These are phyloP conservation scores for Euphrasia confusa DNA, from an alignment of 257 asterid species.

Conservation along the genomic window DNA sequence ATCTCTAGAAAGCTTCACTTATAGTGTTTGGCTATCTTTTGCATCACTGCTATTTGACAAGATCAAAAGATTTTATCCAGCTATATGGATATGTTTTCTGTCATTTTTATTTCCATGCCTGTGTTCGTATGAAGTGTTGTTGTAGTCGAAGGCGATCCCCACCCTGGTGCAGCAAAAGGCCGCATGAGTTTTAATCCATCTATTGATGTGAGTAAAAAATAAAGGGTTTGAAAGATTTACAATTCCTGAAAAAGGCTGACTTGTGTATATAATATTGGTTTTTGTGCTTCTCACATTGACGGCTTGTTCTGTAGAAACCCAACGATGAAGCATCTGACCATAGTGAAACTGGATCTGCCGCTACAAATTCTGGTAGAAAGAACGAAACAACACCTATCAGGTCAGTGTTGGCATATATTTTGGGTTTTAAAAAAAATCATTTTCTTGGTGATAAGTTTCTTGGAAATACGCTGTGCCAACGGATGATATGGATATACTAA, in stretches of 20 bases:
- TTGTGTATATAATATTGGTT: neutral
- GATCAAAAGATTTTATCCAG: neutral
- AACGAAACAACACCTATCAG: constrained; percentile 37
- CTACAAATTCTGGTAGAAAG: constrained; percentile 49
- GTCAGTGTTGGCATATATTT: constrained; percentile 30
- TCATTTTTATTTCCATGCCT: constrained; percentile 18
- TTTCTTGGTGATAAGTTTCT: neutral
- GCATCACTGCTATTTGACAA: neutral
- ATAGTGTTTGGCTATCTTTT: neutral
- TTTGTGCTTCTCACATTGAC: constrained; percentile 29
- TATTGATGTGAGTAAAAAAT: constrained; percentile 76
- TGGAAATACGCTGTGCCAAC: neutral
- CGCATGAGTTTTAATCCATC: constrained; percentile 95
- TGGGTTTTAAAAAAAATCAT: constrained; percentile 4
- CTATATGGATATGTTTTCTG: neutral
- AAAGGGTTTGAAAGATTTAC: constrained; percentile 20
- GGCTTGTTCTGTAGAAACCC: constrained; percentile 56
- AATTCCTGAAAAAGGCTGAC: neutral
- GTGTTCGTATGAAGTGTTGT: constrained; percentile 58
- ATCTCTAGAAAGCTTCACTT: no score
- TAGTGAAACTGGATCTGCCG: constrained; percentile 43
- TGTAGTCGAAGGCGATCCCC: constrained; percentile 81
- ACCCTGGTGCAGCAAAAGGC: constrained; percentile 71
- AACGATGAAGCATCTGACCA: constrained; percentile 45
- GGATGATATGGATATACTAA: neutral